Percentiles rank a stretch among this genome's conserved stretches.
Evolutionary conservation across 108 stramenopile genomes (phyloP).

Genomic region (Nannochloropsis granulata): DNA sequence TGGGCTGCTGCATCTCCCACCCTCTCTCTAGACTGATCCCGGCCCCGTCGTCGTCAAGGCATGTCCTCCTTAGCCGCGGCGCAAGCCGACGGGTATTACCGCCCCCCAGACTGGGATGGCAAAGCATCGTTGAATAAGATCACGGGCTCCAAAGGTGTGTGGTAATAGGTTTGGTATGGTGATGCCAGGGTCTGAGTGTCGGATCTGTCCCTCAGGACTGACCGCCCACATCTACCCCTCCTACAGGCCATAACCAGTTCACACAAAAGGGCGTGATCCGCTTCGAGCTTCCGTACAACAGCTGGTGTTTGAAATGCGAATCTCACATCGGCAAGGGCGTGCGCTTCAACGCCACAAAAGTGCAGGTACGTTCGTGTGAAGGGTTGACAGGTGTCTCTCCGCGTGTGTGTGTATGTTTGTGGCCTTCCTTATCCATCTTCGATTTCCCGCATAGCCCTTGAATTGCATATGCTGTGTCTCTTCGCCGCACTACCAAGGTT

Average conservation of each 20-base stretch:
- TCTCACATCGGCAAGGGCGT: constrained; percentile 46
- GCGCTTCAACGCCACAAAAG: constrained; percentile 86
- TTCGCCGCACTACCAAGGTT: too few relatives aligned
- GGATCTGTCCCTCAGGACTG: too few relatives aligned
- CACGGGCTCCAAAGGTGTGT: constrained; percentile 40
- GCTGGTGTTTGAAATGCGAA: constrained; percentile 59
- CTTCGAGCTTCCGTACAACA: constrained; percentile 81
- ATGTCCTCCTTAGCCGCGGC: constrained; percentile 55
- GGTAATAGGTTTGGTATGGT: neutral
- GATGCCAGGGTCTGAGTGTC: too few relatives aligned
- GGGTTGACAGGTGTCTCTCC: neutral
- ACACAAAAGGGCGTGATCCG: constrained; percentile 62
- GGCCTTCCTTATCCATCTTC: too few relatives aligned
- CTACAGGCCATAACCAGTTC: constrained; percentile 61
- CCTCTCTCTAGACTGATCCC: neutral
- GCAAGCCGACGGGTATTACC: constrained; percentile 78
- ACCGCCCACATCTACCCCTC: neutral
- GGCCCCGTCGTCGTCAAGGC: neutral
- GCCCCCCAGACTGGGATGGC: constrained; percentile 56
- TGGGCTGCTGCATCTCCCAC: too few relatives aligned
- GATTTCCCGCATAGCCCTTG: too few relatives aligned
- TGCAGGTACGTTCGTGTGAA: neutral
- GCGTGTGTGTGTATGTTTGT: neutral
- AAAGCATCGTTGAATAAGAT: constrained; percentile 47
- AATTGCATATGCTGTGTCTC: too few relatives aligned